Conservation (phyloP, 345 rosid genomes). For the Heritiera fomes region DNA sequence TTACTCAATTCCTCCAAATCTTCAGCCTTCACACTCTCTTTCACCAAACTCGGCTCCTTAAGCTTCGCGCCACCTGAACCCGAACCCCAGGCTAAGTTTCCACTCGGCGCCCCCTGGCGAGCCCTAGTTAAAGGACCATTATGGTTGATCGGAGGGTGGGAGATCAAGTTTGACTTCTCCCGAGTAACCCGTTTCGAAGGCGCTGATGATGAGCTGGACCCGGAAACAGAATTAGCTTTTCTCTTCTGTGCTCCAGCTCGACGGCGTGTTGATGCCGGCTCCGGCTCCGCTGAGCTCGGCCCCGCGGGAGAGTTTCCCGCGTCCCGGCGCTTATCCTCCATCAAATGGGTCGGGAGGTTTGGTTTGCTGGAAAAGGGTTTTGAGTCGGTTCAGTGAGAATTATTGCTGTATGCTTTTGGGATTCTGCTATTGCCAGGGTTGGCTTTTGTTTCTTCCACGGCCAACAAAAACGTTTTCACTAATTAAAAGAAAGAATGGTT, state of each 20-base stretch:
- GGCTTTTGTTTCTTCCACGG: constrained; percentile 10
- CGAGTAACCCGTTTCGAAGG: constrained; percentile 76
- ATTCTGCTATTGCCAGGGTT: background rate
- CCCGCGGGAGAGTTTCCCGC: constrained; percentile 43
- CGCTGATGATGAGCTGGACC: constrained; percentile 48
- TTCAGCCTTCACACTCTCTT: constrained; percentile 36
- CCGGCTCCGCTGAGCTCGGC: constrained; percentile 41
- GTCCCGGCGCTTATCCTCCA: constrained; percentile 74
- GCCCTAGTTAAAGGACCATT: constrained; percentile 95
- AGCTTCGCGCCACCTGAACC: constrained; percentile 26
- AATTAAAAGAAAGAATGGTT: background rate
- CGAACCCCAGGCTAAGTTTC: constrained; percentile 25
- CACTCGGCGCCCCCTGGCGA: constrained; percentile 64
- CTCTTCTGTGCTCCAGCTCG: constrained; percentile 72
- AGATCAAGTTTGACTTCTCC: constrained; percentile 66
- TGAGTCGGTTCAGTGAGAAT: constrained; percentile 9
- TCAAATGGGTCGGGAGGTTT: constrained; percentile 16
- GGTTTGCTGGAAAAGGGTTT: constrained; percentile 1
- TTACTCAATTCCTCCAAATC: constrained; percentile 46
- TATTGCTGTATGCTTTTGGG: background rate
- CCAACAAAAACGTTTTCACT: background rate
- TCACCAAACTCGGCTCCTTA: constrained; percentile 30
- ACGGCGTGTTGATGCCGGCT: constrained; percentile 63
- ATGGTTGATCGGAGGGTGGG: constrained; percentile 57
- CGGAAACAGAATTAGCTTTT: constrained; percentile 55